These are phyloP conservation scores for Aspergillus chevalieri DNA, from an alignment of 2,329 filamentous ascomycete genomes.

Conservation along the genomic window DNA sequence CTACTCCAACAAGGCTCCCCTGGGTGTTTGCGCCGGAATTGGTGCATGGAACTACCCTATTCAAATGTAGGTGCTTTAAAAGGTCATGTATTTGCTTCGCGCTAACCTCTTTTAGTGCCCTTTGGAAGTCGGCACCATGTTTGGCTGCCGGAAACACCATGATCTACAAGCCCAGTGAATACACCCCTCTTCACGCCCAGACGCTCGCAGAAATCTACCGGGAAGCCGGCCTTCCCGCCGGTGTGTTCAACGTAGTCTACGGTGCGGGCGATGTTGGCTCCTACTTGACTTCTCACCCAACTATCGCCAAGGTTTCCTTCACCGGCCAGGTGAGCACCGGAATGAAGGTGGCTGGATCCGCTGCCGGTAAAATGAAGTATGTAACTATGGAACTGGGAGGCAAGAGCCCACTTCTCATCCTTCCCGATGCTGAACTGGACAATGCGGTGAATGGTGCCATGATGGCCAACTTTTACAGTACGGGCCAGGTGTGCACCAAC, in stretches of 20 bases:
- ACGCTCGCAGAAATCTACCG: slow-evolving; percentile 69
- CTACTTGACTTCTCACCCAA: slow-evolving; percentile 64
- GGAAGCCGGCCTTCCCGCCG: slow-evolving; percentile 71
- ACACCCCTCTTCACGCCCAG: slow-evolving; percentile 75
- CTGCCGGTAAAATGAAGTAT: slow-evolving; percentile 76
- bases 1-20: slow-evolving; percentile 72
- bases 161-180: slow-evolving; percentile 86
- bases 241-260: slow-evolving; percentile 83
- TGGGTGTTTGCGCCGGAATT: slow-evolving; percentile 80
- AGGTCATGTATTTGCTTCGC: background rate
- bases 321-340: slow-evolving; percentile 82
- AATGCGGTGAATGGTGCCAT: slow-evolving; percentile 83
- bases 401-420: slow-evolving; percentile 73
- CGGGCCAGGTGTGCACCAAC: slow-evolving; percentile 88
- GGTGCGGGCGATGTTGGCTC: slow-evolving; percentile 72
- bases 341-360: slow-evolving; percentile 69
- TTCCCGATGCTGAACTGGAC: slow-evolving; percentile 72
- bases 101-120: slow-evolving; percentile 41
- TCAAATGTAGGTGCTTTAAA: slow-evolving; percentile 56
- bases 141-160: slow-evolving; percentile 82
- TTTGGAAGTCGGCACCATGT: slow-evolving; percentile 85
- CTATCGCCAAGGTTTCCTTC: slow-evolving; percentile 80
- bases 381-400: slow-evolving; percentile 89
- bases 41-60: slow-evolving; percentile 92
- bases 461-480: slow-evolving; percentile 91